These are phyloP conservation scores for Isoetes taiwanensis DNA, from an alignment of 75 land plant genomes.

Conservation along the genomic window DNA sequence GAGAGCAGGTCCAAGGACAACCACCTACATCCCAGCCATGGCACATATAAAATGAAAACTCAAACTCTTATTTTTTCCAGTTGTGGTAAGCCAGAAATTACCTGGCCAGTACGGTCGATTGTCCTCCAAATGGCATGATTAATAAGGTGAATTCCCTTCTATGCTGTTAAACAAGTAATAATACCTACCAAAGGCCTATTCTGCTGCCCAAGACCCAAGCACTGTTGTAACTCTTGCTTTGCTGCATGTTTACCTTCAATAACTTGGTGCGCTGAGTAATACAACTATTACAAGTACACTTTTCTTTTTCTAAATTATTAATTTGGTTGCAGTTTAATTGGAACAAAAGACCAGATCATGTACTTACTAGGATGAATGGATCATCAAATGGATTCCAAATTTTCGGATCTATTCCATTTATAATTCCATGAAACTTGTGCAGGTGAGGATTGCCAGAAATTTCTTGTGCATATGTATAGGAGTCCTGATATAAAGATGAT, in stretches of 20 bases:
- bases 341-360: not conserved
- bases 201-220: not conserved
- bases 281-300: not conserved
- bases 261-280: slow-evolving; percentile 1
- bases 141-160: slow-evolving; percentile 6
- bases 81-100: not conserved
- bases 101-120: not conserved
- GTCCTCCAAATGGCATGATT: slow-evolving; percentile 2
- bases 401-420: not conserved
- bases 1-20: not conserved
- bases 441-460: slow-evolving; percentile 5
- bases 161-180: not conserved
- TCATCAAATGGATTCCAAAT: slow-evolving; percentile 7
- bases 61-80: not conserved
- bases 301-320: too few relatives aligned
- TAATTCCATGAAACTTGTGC: not conserved
- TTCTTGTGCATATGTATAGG: slow-evolving; percentile 4
- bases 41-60: not conserved
- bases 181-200: not conserved
- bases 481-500: not conserved
- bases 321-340: too few relatives aligned
- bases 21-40: not conserved
- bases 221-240: not conserved
- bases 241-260: not conserved
- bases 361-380: not conserved